Evolutionary conservation across 2,329 filamentous ascomycete genomes (phyloP).

Genomic region (Aspergillus caelatus): DNA sequence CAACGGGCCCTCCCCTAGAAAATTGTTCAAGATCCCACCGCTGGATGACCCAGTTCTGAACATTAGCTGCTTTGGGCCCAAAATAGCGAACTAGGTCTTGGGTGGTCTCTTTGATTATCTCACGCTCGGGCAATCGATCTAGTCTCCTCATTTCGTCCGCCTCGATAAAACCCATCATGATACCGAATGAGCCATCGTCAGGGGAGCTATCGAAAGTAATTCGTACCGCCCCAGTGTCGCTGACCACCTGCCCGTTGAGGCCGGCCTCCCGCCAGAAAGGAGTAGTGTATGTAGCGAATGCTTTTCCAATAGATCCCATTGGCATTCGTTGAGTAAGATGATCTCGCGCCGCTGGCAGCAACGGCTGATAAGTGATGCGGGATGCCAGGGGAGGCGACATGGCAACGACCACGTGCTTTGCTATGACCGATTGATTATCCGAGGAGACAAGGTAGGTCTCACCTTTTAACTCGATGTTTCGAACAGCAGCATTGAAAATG

Average conservation of each 20-base stretch:
- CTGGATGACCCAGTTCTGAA: constrained; percentile 17
- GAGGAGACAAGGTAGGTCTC: neutral
- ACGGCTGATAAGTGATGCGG: constrained; percentile 7
- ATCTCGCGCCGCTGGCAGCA: constrained; percentile 8
- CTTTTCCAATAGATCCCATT: constrained; percentile 18
- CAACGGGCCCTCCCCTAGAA: constrained; percentile 28
- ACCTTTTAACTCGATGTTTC: neutral
- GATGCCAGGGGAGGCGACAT: constrained; percentile 5
- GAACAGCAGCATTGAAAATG: neutral
- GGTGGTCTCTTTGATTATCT: constrained; percentile 19
- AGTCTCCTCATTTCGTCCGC: constrained; percentile 27
- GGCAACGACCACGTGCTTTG: constrained; percentile 2
- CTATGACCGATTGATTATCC: neutral
- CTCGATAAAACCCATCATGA: constrained; percentile 31
- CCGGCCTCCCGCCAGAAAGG: constrained; percentile 26
- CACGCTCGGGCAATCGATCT: constrained; percentile 21
- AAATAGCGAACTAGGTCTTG: constrained; percentile 22
- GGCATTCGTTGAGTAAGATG: constrained; percentile 21
- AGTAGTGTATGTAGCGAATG: constrained; percentile 12
- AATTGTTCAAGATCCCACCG: constrained; percentile 29
- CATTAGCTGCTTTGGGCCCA: constrained; percentile 1
- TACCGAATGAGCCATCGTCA: constrained; percentile 24
- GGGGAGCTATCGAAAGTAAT: constrained; percentile 26
- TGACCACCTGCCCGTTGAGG: constrained; percentile 24
- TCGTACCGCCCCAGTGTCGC: constrained; percentile 20